phyloP scores from a whole-genome alignment of 176 grass and related monocot species.

The Tillandsia fasciculata region DNA sequence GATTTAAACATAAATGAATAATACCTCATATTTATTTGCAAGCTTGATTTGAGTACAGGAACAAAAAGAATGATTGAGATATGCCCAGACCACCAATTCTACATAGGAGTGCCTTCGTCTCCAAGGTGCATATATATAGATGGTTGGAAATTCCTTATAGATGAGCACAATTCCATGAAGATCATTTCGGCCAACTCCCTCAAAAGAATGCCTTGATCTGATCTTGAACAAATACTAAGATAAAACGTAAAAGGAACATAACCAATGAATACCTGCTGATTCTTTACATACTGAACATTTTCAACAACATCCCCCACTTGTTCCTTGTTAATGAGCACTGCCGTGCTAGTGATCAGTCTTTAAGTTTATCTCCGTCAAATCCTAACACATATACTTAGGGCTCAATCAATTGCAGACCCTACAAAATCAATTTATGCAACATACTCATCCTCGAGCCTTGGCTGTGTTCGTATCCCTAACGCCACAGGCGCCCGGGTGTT shows the following conservation, averaged over 20 bases:
- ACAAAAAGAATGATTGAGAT: slow-evolving; percentile 37
- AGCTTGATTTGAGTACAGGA: slow-evolving; percentile 43
- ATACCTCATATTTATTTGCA: slow-evolving; percentile 61
- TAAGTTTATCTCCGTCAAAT: too few relatives aligned
- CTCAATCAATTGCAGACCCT: background rate
- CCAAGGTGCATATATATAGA: slow-evolving; percentile 33
- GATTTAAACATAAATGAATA: slow-evolving; percentile 26
- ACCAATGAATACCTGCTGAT: slow-evolving; percentile 11
- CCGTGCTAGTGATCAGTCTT: background rate
- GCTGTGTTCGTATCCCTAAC: slow-evolving; percentile 47
- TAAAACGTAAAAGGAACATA: slow-evolving; percentile 4
- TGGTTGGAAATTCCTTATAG: slow-evolving; percentile 11
- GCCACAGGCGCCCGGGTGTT: slow-evolving; percentile 62
- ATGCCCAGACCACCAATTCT: slow-evolving; percentile 9
- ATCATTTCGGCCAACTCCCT: slow-evolving; percentile 1
- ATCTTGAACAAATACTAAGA: slow-evolving; percentile 4
- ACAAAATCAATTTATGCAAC: slow-evolving; percentile 20
- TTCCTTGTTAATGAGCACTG: background rate
- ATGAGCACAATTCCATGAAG: slow-evolving; percentile 12
- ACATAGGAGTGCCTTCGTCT: slow-evolving; percentile 14
- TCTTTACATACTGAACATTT: slow-evolving; percentile 12
- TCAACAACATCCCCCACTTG: background rate
- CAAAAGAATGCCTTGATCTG: slow-evolving; percentile 36
- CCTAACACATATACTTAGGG: too few relatives aligned
- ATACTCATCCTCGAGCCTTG: slow-evolving; percentile 77